Conservation (phyloP, 2,329 filamentous ascomycete species). For the Penicillium sp. region DNA sequence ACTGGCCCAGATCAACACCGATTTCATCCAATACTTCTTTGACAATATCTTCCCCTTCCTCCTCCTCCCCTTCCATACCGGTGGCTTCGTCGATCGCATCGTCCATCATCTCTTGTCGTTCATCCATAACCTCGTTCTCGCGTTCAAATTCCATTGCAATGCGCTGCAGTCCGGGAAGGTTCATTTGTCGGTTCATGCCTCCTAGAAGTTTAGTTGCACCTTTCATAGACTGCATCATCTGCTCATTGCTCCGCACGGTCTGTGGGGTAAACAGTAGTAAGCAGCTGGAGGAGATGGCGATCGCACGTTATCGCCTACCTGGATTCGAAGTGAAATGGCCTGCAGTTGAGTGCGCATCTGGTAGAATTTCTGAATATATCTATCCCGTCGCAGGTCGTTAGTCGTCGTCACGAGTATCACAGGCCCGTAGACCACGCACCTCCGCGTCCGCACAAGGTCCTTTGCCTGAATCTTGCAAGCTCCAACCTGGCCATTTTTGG, state of each 20-base stretch:
- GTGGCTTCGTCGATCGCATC: conserved; percentile 97
- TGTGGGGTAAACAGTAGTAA: conserved; percentile 42
- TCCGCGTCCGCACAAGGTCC: conserved; percentile 88
- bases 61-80: conserved; percentile 79
- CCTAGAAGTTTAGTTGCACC: conserved; percentile 89
- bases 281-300: conserved; percentile 7
- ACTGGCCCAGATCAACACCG: conserved; percentile 86
- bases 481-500: conserved; percentile 98
- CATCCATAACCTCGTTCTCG: conserved; percentile 99
- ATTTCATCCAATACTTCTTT: conserved; percentile 97
- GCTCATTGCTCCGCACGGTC: conserved; percentile 97
- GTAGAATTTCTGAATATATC: conserved; percentile 98
- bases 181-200: conserved; percentile 98
- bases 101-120: conserved; percentile 99
- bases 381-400: conserved; percentile 36
- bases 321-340: conserved; percentile 91
- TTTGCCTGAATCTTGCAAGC: conserved; percentile 98
- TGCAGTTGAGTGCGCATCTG: conserved; percentile 97
- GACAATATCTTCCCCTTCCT: conserved; percentile 95
- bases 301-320: conserved; percentile 59
- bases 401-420: conserved; percentile 1
- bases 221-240: conserved; percentile 99
- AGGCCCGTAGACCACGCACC: conserved; percentile 50
- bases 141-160: conserved; percentile 99
- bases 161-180: conserved; percentile 88